Base-by-base conservation (phyloP, 192 early-diverging fungal species). In the Backusella circina region DNA sequence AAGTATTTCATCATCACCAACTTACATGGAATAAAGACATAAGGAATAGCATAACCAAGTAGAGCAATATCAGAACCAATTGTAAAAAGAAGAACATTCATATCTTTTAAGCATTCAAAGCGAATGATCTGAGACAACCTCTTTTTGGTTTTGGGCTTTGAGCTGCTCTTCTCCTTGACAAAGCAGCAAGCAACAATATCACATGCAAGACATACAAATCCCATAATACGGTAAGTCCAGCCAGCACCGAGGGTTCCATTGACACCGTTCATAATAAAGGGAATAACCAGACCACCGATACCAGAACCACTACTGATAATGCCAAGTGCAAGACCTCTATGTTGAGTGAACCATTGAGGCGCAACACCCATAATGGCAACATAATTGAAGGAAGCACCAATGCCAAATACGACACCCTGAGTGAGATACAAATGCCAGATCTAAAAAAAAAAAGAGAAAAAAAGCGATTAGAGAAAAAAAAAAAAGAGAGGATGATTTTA, bases 261-360 rank as follows among this genome's bases (percentile, higher is more conserved):
- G 23, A 93, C 81, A 41, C 75, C 35, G n/a, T 84, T 86, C 70
- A 84, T 84, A 31, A 93, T 79, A 21, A 87, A 85, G 1, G 88
- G 82, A 74, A 92, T 81, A 23, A 86, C 83, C 9, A 94, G 77
- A 3, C 92, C 93, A 61, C 93, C 93, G 61, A 92, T 76, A 18
- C 93, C 93, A 15, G 86, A 84, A 4, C 93, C 93, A 41, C 90
- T 71, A 28, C 81, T 81, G 32, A 86, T 83, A 61, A 86, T 82
- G 10, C 90, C 90, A 0, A 86, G 73, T 1, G 90, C 90, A 31
- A 88, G 67, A 5, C 86, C 88, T 61, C 88, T 83, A 26, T 84
- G 83, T 72, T 75, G 82, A 32, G 84, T 83, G 76, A 88, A 89
- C 86, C 86, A 89, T 77, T 86, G 86, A 16, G 88, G 77, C 0